Evolutionary conservation across 2,329 filamentous ascomycete species (phyloP).

Genomic region (Truncatella angustata): DNA sequence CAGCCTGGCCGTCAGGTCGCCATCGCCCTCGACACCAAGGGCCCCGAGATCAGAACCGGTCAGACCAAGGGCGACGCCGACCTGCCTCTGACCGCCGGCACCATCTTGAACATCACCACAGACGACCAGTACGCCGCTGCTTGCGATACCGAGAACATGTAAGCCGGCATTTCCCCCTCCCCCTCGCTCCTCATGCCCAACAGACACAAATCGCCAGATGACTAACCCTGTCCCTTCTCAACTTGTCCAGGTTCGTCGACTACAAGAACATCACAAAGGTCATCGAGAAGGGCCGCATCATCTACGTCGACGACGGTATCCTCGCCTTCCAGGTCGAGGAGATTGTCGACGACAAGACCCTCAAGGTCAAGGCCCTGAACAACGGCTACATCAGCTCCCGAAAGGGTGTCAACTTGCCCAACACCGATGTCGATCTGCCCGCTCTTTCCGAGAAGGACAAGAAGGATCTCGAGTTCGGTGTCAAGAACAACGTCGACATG

Average conservation of each 20-base stretch:
- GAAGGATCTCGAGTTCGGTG: constrained; percentile 87
- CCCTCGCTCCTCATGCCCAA: background rate
- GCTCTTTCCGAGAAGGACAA: constrained; percentile 98
- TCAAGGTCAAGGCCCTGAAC: constrained; percentile 87
- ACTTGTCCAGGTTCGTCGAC: constrained; percentile 94
- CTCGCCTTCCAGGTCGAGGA: constrained; percentile 92
- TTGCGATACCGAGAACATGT: constrained; percentile 93
- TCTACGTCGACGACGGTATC: constrained; percentile 98
- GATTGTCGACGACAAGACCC: constrained; percentile 83
- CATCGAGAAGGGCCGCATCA: constrained; percentile 83
- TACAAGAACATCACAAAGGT: constrained; percentile 99
- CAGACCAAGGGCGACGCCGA: constrained; percentile 83
- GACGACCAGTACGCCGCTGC: constrained; percentile 86
- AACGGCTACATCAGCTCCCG: constrained; percentile 98
- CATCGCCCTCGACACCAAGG: constrained; percentile 82
- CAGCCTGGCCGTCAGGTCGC: constrained; percentile 84
- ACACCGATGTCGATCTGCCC: constrained; percentile 97
- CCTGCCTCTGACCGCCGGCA: constrained; percentile 79
- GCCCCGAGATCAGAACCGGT: constrained; percentile 60
- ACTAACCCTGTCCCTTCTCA: no score
- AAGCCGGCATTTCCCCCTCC: constrained; percentile 32
- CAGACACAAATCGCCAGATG: no score
- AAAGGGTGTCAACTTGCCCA: constrained; percentile 98
- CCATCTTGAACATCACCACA: constrained; percentile 92
- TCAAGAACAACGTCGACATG: constrained; percentile 99